Base-by-base conservation (phyloP, 2,329 filamentous ascomycete species). In the Dichotomopilus funicola region DNA sequence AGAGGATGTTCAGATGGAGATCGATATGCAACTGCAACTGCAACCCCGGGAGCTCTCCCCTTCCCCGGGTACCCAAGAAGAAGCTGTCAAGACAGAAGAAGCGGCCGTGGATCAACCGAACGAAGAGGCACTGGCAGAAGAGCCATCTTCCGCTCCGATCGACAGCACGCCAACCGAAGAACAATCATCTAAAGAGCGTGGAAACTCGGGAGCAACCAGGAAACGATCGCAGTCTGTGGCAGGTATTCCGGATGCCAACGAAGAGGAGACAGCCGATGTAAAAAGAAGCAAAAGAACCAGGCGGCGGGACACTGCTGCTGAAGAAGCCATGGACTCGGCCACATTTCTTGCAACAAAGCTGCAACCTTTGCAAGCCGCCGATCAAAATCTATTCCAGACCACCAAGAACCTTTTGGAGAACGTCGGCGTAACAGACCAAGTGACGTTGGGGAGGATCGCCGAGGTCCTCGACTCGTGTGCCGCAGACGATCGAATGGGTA, bases 211-310 rank as follows among this genome's bases (percentile, higher is more conserved):
- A 5, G 67, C 73, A 10, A 77, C 75, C 0, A 75, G 82, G 50
- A 86, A 86, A 65, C 75, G 83, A 49, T 86, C 83, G 1, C 82
- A 86, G 58, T 86, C 83, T 9, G 70, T 72, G 35, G 83, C 83
- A 4, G 82, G 82, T 3, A 68, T 86, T 12, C 73, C 73, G 0
- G 82, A 85, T 2, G 73, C 69, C 0, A 73, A 65, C 0, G 81
- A 83, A 6, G 82, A 86, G 51, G 82, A 86, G 37, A 76, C 73
- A 31, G 73, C 72, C 1, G 75, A 79, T 9, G 78, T 80, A 52
- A 86, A 85, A 64, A 74, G 83, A 55, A 86, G 83, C 67, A 88
- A 87, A 64, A 74, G 85, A 49, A 83, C 83, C 35, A 77, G 84
- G 46, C 78, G 82, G 13, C 75, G 84, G 53, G 83, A 86, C 44